phyloP scores from a whole-genome alignment of 352 stramenopile species.

The Phytophthora sansomeana region DNA sequence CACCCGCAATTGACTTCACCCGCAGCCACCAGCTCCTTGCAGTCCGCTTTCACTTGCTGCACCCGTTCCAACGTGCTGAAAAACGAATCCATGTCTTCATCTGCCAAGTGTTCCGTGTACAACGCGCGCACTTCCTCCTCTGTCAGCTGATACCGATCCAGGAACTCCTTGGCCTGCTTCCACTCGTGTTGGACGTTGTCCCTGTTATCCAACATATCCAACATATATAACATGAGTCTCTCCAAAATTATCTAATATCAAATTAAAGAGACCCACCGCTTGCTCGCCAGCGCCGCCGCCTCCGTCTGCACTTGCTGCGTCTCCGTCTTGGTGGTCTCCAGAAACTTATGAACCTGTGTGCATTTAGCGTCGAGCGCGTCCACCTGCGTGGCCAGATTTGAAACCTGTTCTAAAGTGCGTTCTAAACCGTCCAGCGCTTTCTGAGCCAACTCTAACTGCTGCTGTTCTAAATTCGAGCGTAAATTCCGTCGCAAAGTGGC shows the following conservation, averaged over 20 bases:
- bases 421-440: constrained; percentile 50
- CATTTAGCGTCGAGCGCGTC: constrained; percentile 61
- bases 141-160: constrained; percentile 66
- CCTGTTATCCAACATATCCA: not conserved
- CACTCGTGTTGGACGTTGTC: too few relatives aligned
- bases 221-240: too few relatives aligned
- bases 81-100: constrained; percentile 67
- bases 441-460: constrained; percentile 64
- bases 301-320: constrained; percentile 75
- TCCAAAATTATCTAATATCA: too few relatives aligned
- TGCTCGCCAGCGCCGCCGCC: constrained; percentile 45
- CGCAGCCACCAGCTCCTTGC: constrained; percentile 57
- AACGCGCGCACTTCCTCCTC: constrained; percentile 72
- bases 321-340: constrained; percentile 69
- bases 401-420: constrained; percentile 52
- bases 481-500: constrained; percentile 55
- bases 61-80: constrained; percentile 77
- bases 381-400: constrained; percentile 45
- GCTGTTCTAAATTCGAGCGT: constrained; percentile 54
- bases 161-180: constrained; percentile 31
- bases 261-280: constrained; percentile 28
- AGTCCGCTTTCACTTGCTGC: constrained; percentile 76
- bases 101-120: constrained; percentile 42
- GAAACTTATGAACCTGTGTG: constrained; percentile 53
- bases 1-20: constrained; percentile 58